Base-by-base conservation (phyloP, 2,329 filamentous ascomycete species). In the Aspergillus eucalypticola region DNA sequence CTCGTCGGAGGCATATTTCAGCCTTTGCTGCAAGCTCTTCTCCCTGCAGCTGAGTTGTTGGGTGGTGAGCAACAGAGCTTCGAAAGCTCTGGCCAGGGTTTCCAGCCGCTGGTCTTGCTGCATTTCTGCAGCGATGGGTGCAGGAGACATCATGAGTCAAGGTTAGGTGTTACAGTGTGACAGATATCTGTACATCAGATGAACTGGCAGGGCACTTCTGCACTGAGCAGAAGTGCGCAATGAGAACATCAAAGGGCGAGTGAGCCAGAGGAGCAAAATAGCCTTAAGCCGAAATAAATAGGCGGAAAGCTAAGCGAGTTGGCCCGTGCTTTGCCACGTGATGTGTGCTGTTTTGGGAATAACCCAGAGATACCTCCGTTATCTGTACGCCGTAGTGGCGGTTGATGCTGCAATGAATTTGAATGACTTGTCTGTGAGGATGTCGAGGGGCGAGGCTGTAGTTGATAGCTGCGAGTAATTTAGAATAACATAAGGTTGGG, bases 61-160 rank as follows among this genome's bases (percentile, higher is more conserved):
- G 46, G 73, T 71, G 21, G 75, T 76, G 67, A 78, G 69, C 67
- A 79, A 67, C 41, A 79, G 73, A 63, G 75, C 75, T 73, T 78
- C 76, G 63, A 79, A 76, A 44, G 75, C 75, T 67, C 69, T 70
- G 52, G 75, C 74, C 52, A 79, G 64, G 17, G 71, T 71, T 59
- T 75, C 69, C 41, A 78, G 67, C 63, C 75, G 73, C 60, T 67
- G 69, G 57, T 75, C 72, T 57, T 72, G 71, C 66, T 73, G 73
- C 61, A 64, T 59, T 44, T 73, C 65, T 53, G 68, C 66, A 60
- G 66, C 52, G 23, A 71, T 66, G 55, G 65, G 64, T 58, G 70
- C 68, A 62, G 73, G 71, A 60, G 74, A 72, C 73, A 76, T 76
- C 50, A 65, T 68, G 60, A 42, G 46, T 59, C 59, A 56, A 61